Percentiles rank a stretch among this genome's conserved stretches.
Conservation (phyloP, 2,329 filamentous ascomycete species). For the Trichoderma sp. region DNA sequence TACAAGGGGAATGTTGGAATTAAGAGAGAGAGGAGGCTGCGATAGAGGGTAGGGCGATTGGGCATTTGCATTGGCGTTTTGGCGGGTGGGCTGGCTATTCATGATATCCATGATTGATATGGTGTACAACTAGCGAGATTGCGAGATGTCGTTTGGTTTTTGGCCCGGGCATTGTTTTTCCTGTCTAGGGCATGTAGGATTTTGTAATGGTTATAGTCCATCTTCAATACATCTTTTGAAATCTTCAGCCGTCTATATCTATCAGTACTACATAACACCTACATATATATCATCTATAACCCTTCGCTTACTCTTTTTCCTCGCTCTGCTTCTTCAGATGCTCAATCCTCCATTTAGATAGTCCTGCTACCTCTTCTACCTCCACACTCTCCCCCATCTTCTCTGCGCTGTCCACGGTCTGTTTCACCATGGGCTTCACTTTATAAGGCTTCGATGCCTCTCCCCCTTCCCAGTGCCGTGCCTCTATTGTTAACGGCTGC, state of each 20-base stretch:
- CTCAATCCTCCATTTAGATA: slow-evolving; percentile 42
- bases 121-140: slow-evolving; percentile 7
- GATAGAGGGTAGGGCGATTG: neutral
- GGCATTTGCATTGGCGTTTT: slow-evolving; percentile 22
- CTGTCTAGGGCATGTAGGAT: slow-evolving; percentile 13
- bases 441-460: slow-evolving; percentile 29
- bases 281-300: neutral
- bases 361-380: slow-evolving; percentile 41
- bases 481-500: slow-evolving; percentile 64
- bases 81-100: neutral
- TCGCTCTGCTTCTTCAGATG: slow-evolving; percentile 34
- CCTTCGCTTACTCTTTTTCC: neutral
- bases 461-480: slow-evolving; percentile 65
- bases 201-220: neutral
- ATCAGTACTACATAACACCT: neutral
- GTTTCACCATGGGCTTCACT: slow-evolving; percentile 7
- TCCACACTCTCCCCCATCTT: slow-evolving; percentile 38
- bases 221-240: neutral
- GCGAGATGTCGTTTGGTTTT: slow-evolving; percentile 4
- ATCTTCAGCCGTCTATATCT: neutral
- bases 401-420: slow-evolving; percentile 30
- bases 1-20: neutral
- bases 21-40: neutral
- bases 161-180: neutral
- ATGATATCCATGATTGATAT: slow-evolving; percentile 12